Base-by-base conservation (phyloP, 1,284 basidiomycete species). In the Taiwanofungus camphoratus region DNA sequence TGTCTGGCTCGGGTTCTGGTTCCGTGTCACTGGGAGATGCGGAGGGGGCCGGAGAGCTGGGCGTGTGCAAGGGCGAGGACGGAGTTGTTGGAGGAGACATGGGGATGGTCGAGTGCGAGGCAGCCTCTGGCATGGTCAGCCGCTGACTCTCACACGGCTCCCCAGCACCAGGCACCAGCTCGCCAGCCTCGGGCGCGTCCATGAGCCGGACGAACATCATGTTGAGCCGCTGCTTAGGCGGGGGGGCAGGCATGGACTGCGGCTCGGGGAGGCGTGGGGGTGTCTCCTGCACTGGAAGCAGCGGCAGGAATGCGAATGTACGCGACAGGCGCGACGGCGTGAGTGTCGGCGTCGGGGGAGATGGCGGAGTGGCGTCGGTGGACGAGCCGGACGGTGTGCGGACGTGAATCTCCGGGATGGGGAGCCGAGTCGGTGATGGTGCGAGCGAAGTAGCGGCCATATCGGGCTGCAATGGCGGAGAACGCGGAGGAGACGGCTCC, bases 121-220 rank as follows among this genome's bases (percentile, higher is more conserved):
- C 37, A 5, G 19, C 24, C 5, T 52, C 52, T 2, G 44, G 49
- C 4, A n/a, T n/a, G n/a, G n/a, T n/a, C n/a, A n/a, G n/a, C n/a
- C n/a, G n/a, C n/a, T n/a, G n/a, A n/a, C n/a, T n/a, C n/a, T n/a
- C n/a, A n/a, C n/a, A n/a, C n/a, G n/a, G n/a, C n/a, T n/a, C n/a
- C n/a, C n/a, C n/a, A n/a, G n/a, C n/a, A n/a, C n/a, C n/a, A n/a
- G n/a, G n/a, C n/a, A n/a, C n/a, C n/a, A 30, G 21, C n/a, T 29
- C 26, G 26, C 8, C 26, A 29, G n/a, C n/a, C n/a, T n/a, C n/a
- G n/a, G 36, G 42, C 15, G 53, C 54, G 21, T 57, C 47, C n/a
- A n/a, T n/a, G 7, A 62, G 50, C 3, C 59, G 56, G 11, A 61
- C 27, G 46, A 62, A 62, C 0, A 52, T 52, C 58, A 62, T 61